Conservation (phyloP, 805 yeast species). For the Ogataea allantospora region DNA sequence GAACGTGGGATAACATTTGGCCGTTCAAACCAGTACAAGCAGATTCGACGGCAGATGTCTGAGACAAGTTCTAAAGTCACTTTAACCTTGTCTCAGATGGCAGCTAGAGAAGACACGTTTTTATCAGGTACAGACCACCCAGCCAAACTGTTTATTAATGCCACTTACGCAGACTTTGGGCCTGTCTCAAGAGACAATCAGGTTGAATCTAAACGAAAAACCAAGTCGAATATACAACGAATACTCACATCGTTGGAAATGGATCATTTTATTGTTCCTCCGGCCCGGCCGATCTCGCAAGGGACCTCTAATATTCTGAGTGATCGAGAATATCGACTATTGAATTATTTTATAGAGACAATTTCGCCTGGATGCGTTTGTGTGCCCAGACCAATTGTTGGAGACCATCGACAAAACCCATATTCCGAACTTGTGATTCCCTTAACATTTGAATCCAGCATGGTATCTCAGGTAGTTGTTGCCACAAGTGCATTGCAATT, state of each 20-base stretch:
- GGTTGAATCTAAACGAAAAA: too few species aligned
- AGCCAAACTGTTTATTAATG: constrained; percentile 3
- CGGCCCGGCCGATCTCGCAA: not conserved
- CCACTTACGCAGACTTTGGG: constrained; percentile 5
- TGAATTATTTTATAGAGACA: constrained; percentile 34
- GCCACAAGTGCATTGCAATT: constrained; percentile 40
- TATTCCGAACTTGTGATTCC: constrained; percentile 40
- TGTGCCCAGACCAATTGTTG: constrained; percentile 26
- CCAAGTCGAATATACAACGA: not conserved
- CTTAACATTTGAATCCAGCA: constrained; percentile 32
- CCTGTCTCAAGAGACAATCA: too few species aligned
- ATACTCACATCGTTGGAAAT: not conserved
- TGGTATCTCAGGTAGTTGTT: constrained; percentile 35
- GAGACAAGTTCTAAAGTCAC: not conserved
- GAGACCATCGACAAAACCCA: constrained; percentile 29
- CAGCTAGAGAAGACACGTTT: not conserved
- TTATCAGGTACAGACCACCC: not conserved
- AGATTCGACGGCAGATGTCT: constrained; percentile 4
- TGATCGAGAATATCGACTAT: constrained; percentile 23
- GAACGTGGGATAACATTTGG: constrained; percentile 38
- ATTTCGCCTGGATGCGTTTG: constrained; percentile 42
- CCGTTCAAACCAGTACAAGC: constrained; percentile 28
- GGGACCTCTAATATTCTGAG: not conserved
- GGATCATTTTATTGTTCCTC: not conserved
- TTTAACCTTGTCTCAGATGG: constrained; percentile 4